Conservation (phyloP, 768 basidiomycete species). For the Collybia mongolica region DNA sequence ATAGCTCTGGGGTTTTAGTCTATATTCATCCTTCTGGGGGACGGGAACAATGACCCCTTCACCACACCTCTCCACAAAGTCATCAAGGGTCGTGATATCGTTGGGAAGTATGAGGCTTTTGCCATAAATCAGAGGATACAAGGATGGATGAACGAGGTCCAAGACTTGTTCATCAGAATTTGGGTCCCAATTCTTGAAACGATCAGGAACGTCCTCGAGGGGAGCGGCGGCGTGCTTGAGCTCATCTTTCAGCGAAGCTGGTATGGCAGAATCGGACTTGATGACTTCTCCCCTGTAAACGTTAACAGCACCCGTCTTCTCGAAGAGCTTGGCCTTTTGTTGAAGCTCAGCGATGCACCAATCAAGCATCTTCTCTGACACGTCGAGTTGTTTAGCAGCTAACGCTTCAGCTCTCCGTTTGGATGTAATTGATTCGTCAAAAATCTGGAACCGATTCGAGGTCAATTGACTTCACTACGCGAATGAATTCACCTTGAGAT, state of each 20-base stretch:
- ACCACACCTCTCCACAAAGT: constrained; percentile 14
- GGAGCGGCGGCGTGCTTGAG: constrained; percentile 16
- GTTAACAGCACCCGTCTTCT: constrained; percentile 9
- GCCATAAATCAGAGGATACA: constrained; percentile 33
- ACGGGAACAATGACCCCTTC: constrained; percentile 11
- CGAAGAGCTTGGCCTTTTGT: constrained; percentile 14
- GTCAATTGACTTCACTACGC: not conserved
- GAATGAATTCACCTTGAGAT: constrained; percentile 6
- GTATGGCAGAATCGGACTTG: constrained; percentile 26
- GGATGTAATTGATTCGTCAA: not conserved
- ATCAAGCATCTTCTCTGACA: constrained; percentile 13
- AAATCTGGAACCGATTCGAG: not conserved
- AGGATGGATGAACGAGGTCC: constrained; percentile 41
- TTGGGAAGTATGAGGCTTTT: constrained; percentile 16
- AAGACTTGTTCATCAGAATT: constrained; percentile 36
- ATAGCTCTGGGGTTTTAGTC: not conserved
- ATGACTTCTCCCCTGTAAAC: constrained; percentile 19
- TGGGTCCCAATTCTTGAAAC: constrained; percentile 41
- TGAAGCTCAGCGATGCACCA: constrained; percentile 18
- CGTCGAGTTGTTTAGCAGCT: not conserved
- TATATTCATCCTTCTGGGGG: constrained; percentile 2
- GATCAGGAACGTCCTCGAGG: constrained; percentile 33
- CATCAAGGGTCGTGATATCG: constrained; percentile 8
- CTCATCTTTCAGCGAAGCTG: constrained; percentile 12
- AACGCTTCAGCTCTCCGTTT: constrained; percentile 1